Conservation (phyloP, 2,329 filamentous ascomycete genomes). For the Pseudogymnoascus sp. region DNA sequence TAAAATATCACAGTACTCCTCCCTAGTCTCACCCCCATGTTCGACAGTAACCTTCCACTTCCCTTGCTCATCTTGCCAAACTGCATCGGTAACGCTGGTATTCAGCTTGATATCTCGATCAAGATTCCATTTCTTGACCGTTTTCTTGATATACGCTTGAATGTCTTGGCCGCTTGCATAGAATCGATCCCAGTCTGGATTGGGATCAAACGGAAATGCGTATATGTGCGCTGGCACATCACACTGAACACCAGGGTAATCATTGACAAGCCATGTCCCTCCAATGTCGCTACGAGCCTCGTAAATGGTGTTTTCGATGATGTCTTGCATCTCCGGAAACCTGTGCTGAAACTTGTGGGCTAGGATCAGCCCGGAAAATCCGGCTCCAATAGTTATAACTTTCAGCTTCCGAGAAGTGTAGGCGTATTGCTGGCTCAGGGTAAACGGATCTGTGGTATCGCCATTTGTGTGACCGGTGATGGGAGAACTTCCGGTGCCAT, state of each 20-base stretch:
- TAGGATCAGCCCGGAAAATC: conserved; percentile 39
- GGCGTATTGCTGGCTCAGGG: conserved; percentile 36
- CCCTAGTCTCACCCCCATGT: conserved; percentile 21
- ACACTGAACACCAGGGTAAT: conserved; percentile 23
- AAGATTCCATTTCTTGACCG: not conserved
- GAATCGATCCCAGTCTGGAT: conserved; percentile 34
- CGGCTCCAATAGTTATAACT: conserved; percentile 41
- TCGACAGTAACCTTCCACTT: conserved; percentile 40
- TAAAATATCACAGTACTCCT: conserved; percentile 1
- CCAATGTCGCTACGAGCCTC: conserved; percentile 28
- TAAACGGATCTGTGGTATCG: not conserved
- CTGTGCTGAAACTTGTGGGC: conserved; percentile 30
- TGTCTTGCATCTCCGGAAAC: conserved; percentile 24
- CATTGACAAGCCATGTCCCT: conserved; percentile 25
- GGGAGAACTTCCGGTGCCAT: not conserved
- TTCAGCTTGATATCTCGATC: conserved; percentile 39
- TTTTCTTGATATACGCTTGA: conserved; percentile 3
- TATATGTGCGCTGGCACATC: conserved; percentile 25
- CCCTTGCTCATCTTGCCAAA: conserved; percentile 40
- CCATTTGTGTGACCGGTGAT: not conserved
- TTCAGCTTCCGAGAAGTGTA: conserved; percentile 33
- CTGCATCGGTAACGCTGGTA: conserved; percentile 36
- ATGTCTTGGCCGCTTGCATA: conserved; percentile 26
- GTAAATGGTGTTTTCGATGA: conserved; percentile 26
- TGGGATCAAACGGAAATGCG: conserved; percentile 35